Evolutionary conservation across 768 basidiomycete species (phyloP), one percentile per base, ranked within the genome.

Genomic region (Candolleomyces eurysporus): DNA sequence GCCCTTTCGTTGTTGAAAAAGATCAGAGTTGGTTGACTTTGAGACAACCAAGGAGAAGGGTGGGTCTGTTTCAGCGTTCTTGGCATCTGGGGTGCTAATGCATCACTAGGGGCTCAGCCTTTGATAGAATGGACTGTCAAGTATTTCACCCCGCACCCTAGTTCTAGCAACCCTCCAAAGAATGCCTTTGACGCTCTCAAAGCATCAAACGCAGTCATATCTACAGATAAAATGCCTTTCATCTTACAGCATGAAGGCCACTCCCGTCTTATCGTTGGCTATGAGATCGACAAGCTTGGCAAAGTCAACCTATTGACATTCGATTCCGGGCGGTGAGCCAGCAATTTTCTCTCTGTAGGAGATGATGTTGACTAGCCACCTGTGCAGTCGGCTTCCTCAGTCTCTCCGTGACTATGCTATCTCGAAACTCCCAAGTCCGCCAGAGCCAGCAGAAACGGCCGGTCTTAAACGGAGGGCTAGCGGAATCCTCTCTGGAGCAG

Each of bases 201-300:
- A 48, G 74, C 72, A 0, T 79, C 81, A 2, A 75, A 79, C 0
- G 79, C 87, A 4, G 79, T 95, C 8, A 65, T 78, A 10, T 70
- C 78, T 30, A 88, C 90, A 0, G 72, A 83, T 21, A 85, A 82
- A 66, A 87, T 93, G 84, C 94, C 94, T 9, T 68, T 97, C 32
- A 88, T 96, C 48, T 76, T 96, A 54, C 89, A 96, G 76, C 87
- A 92, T 67, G 71, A 80, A 7, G 92, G 93, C 0, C 94, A 97
- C 75, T 97, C 94, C n/a, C 75, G 90, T 26, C 89, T 89, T 4
- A 85, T 97, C 13, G 81, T 97, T 3, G 94, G 94, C 1, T 95
- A 90, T 66, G 92, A 96, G 71, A 73, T 87, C 43, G 78, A 77
- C 57, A 83, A 80, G 65, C 76, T 77, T 16, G 88, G 86, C 7